Evolutionary conservation across 2,329 filamentous ascomycete species (phyloP), one percentile per base, ranked within the genome.

Genomic region (Colletotrichum nymphaeae): DNA sequence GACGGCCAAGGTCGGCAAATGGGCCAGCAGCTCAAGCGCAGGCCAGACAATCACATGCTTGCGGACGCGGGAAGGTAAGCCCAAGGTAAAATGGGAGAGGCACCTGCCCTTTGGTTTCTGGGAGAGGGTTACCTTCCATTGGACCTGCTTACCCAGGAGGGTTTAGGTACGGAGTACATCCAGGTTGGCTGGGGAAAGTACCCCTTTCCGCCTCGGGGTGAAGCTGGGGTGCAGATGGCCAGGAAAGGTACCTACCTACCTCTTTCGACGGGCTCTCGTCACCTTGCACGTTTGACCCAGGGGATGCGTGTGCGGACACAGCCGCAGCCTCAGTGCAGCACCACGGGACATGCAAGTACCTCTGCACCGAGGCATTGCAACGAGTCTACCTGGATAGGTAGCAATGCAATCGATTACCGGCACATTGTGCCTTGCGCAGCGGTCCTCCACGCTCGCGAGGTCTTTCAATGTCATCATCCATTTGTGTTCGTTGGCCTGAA

Each of bases 41-140:
- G 53, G 59, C 57, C 59, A 49, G 58, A 63, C 59, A 71, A 73
- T 73, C 71, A 73, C 71, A 73, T 73, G 71, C 71, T 73, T 71
- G 24, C 65, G 37, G 28, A 5, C n/a, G 35, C 35, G 49, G 42
- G 26, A 37, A 37, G 6, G 16, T 26, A 37, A 37, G 35, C 35
- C 19, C 26, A 53, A 46, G 60, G 30, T 28, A 35, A 42, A 24
- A 14, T 22, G 9, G 19, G 35, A 22, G 35, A 22, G 35, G 19
- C 19, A 32, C 42, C 42, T 49, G 42, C 42, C 42, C 42, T 49
- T 49, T 42, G 37, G 19, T 22, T n/a, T n/a, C 19, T 49, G 42
- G 42, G 19, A 49, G 42, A 22, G 42, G 19, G 19, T 11, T 19
- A 42, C 16, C 37, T 42, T 35, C 32, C 32, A 35, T 35, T 42